Evolutionary conservation across 225 moss, liverwort and hornwort genomes (phyloP).

Genomic region (Ulota crispa): DNA sequence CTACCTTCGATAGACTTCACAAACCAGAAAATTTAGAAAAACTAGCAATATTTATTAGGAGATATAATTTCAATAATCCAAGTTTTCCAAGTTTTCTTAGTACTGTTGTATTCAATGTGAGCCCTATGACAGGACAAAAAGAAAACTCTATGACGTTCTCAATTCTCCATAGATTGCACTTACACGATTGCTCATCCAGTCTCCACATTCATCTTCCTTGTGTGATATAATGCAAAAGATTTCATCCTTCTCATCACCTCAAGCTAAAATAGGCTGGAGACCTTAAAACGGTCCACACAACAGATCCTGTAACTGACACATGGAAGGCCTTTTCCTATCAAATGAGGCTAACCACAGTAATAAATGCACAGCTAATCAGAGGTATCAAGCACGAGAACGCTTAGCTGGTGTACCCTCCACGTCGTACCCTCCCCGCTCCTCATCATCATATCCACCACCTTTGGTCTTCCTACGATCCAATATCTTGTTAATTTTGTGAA

Average conservation of each 20-base stretch:
- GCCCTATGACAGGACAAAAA: no score
- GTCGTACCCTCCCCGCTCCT: constrained; percentile 68
- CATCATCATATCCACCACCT: constrained; percentile 80
- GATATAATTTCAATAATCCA: no score
- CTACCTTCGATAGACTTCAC: no score
- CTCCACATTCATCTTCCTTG: not conserved
- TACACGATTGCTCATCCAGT: not conserved
- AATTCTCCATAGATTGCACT: no score
- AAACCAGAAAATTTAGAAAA: no score
- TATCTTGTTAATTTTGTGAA: constrained; percentile 97
- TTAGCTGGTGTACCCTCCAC: constrained; percentile 75
- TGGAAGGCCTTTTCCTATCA: constrained; percentile 1
- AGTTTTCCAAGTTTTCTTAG: no score
- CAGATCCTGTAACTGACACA: not conserved
- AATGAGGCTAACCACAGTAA: not conserved
- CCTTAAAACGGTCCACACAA: not conserved
- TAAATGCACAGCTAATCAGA: not conserved
- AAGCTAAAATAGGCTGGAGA: not conserved
- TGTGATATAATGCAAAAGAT: not conserved
- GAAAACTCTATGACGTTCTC: no score
- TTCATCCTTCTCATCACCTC: constrained; percentile 1
- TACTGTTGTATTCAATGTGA: no score
- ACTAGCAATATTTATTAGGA: no score
- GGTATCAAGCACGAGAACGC: constrained; percentile 51
- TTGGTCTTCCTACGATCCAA: constrained; percentile 95